Percentiles rank a stretch among this genome's conserved stretches.
Evolutionary conservation across 345 rosid species (phyloP).

Genomic region (Pistacia atlantica): DNA sequence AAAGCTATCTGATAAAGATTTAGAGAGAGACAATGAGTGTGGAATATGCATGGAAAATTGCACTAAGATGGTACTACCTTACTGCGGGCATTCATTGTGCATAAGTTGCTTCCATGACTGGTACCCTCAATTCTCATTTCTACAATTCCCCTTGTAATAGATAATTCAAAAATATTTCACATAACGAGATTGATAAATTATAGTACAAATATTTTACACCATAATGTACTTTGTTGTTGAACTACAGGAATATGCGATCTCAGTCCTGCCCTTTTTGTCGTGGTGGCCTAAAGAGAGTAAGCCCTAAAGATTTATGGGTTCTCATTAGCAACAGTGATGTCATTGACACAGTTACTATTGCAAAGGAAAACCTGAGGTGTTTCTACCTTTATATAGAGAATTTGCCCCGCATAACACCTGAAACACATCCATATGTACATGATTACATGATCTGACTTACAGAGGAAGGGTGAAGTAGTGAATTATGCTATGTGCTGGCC

Average conservation of each 20-base stretch:
- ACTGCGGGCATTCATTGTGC: conserved; percentile 67
- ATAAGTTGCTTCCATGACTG: conserved; percentile 66
- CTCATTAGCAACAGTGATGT: conserved; percentile 42
- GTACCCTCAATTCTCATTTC: conserved; percentile 29
- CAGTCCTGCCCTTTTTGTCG: conserved; percentile 78
- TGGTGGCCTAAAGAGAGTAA: conserved; percentile 54
- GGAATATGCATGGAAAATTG: conserved; percentile 75
- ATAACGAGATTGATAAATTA: background rate
- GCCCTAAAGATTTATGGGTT: conserved; percentile 62
- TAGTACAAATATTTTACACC: background rate
- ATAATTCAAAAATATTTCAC: background rate
- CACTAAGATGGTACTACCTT: conserved; percentile 54
- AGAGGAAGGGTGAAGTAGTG: conserved; percentile 9
- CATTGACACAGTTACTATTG: conserved; percentile 42
- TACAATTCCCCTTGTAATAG: background rate
- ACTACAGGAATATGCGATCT: conserved; percentile 60
- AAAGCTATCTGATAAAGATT: conserved; percentile 30
- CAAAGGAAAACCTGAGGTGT: conserved; percentile 53
- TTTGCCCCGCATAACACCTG: conserved; percentile 45
- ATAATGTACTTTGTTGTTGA: conserved; percentile 1
- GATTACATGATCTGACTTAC: conserved; percentile 68
- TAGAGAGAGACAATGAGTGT: conserved; percentile 61
- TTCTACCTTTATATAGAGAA: conserved; percentile 58
- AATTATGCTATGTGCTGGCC: conserved; percentile 3
- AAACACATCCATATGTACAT: conserved; percentile 38